Base-by-base conservation (phyloP, 169 alveolate species). In the Pseudocohnilembus persalinus region DNA sequence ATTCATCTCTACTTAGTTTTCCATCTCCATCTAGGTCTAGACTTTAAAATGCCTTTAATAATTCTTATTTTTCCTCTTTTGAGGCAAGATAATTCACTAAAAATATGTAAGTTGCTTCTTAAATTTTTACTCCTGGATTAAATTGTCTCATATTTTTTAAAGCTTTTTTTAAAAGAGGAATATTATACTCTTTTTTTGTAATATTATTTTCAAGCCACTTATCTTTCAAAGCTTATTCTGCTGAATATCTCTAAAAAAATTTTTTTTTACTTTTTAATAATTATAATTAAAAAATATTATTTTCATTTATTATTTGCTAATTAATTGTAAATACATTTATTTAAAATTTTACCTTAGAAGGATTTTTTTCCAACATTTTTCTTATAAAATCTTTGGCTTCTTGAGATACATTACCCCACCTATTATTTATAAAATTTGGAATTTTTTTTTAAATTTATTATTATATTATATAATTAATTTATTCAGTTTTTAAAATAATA, bases 191-290 rank as follows among this genome's bases (percentile, higher is more conserved):
- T 87, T 81, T 89, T 77, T 83, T 88, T 94, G 90, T 89, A 25
- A 93, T 91, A 87, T 88, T 91, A 81, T 92, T 95, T 73, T 88
- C 87, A 49, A 98, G 94, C 99, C 99, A 98, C 25, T 94, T 94
- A 87, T 98, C 98, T 73, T 92, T 87, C 81, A 97, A 92, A 15
- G 99, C 99, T 83, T 96, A 97, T 80, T 94, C 94, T 6, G 99
- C 99, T 76, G 98, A 93, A 26, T 93, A 79, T 73, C 99, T 82
- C 91, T 96, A 6, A 49, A 31, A 28, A 28, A 33, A 31, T 16
- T 31, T 1, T 0, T n/a, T 28, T n/a, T n/a, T n/a, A n/a, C n/a
- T n/a, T n/a, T n/a, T n/a, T n/a, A n/a, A n/a, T n/a, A n/a, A n/a
- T n/a, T n/a, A n/a, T n/a, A n/a, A n/a, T n/a, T n/a, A n/a, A n/a